Evolutionary conservation across 768 basidiomycete species (phyloP).

Genomic region (Dentipellis fragilis): DNA sequence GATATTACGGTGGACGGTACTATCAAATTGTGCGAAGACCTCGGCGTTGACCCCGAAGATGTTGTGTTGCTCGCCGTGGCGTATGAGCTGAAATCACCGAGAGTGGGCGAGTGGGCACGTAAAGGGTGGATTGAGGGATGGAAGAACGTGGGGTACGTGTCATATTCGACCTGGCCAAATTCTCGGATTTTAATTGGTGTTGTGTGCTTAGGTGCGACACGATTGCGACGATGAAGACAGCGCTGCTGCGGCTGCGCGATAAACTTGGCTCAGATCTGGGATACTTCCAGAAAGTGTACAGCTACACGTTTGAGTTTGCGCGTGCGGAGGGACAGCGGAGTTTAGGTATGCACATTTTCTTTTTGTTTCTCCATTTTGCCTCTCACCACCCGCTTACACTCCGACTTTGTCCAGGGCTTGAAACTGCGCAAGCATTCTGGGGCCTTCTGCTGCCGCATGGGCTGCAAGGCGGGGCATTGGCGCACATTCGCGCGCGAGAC

Average conservation of each 20-base stretch:
- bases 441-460: constrained; percentile 65
- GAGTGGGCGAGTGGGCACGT: constrained; percentile 61
- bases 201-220: constrained; percentile 46
- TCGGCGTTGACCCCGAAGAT: constrained; percentile 66
- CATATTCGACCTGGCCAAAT: background rate
- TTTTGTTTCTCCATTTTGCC: background rate
- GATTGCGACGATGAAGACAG: constrained; percentile 46
- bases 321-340: constrained; percentile 69
- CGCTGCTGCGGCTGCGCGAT: constrained; percentile 43
- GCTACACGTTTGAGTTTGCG: constrained; percentile 73
- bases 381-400: background rate
- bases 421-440: constrained; percentile 74
- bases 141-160: constrained; percentile 56
- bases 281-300: constrained; percentile 75
- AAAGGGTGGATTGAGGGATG: constrained; percentile 76
- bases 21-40: constrained; percentile 62
- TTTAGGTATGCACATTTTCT: constrained; percentile 34
- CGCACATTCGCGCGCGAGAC: constrained; percentile 31
- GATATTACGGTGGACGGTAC: constrained; percentile 75
- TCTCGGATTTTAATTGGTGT: background rate
- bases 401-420: constrained; percentile 34
- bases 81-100: constrained; percentile 68
- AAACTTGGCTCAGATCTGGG: constrained; percentile 52
- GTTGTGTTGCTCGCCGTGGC: constrained; percentile 77
- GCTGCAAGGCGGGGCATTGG: constrained; percentile 53